Conservation (phyloP, 768 basidiomycete species). For the Tylopilus rubrobrunneus region DNA sequence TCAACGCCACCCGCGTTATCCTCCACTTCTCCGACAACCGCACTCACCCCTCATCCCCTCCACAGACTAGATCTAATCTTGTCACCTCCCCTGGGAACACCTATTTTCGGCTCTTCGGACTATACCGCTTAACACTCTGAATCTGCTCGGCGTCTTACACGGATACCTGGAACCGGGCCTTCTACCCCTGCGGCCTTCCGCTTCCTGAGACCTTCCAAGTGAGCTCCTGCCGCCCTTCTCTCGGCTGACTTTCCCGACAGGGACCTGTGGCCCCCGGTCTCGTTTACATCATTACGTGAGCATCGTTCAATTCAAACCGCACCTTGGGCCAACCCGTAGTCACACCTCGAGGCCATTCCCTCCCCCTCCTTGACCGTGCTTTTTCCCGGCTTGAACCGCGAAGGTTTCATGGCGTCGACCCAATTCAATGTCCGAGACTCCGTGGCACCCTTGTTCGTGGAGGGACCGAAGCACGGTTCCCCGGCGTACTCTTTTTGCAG, state of each 20-base stretch:
- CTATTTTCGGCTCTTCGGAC: conserved; percentile 24
- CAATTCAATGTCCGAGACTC: conserved; percentile 32
- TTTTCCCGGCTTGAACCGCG: conserved; percentile 17
- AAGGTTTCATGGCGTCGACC: conserved; percentile 21
- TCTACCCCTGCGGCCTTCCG: conserved; percentile 27
- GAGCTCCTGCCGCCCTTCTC: conserved; percentile 17
- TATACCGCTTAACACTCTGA: conserved; percentile 9
- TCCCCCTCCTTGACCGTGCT: neutral
- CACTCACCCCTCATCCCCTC: too few relatives aligned
- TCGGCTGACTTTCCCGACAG: conserved; percentile 4
- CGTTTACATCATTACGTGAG: conserved; percentile 1
- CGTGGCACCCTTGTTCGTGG: conserved; percentile 16
- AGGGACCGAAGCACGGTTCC: conserved; percentile 1
- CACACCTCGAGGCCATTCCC: conserved; percentile 12
- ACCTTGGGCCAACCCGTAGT: neutral
- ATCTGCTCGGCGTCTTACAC: neutral
- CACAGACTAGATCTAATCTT: conserved; percentile 24
- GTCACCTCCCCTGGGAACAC: neutral
- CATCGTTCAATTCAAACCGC: conserved; percentile 4
- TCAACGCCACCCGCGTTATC: neutral
- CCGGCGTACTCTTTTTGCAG: neutral
- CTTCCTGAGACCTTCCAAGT: conserved; percentile 20
- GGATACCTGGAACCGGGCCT: conserved; percentile 10
- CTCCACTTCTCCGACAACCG: too few relatives aligned
- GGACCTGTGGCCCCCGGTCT: conserved; percentile 8